A percentile compares a stretch with the other conserved stretches of the same genome.
Conservation (phyloP, 441 rosid genomes). For the Theobroma grandiflorum region DNA sequence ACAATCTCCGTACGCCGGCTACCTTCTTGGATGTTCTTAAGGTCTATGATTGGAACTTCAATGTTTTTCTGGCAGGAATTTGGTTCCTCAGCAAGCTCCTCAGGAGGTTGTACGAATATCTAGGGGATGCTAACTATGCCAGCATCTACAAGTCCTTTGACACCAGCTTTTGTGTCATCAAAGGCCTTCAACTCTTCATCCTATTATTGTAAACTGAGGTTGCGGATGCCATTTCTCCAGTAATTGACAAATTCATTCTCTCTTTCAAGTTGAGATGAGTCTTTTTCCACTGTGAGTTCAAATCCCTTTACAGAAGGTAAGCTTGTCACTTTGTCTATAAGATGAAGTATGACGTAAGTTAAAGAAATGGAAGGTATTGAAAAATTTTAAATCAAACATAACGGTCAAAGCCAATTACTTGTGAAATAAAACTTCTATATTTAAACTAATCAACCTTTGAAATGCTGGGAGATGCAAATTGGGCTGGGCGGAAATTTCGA, state of each 20-base stretch:
- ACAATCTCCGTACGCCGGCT: conserved; percentile 8
- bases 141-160: conserved; percentile 52
- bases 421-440: too few relatives aligned
- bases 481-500: too few relatives aligned
- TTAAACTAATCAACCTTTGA: too few relatives aligned
- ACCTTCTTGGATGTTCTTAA: conserved; percentile 12
- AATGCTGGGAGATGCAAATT: too few relatives aligned
- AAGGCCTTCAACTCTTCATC: conserved; percentile 45
- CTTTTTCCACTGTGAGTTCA: too few relatives aligned
- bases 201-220: conserved; percentile 21
- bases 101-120: conserved; percentile 37
- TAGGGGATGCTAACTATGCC: conserved; percentile 44
- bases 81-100: conserved; percentile 6
- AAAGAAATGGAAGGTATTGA: too few relatives aligned
- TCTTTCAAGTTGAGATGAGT: too few relatives aligned
- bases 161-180: conserved; percentile 47
- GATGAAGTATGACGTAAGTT: too few relatives aligned
- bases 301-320: too few relatives aligned
- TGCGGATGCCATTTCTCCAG: neutral
- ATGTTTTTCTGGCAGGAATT: neutral
- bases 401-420: too few relatives aligned
- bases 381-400: too few relatives aligned
- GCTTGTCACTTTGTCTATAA: too few relatives aligned
- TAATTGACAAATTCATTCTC: neutral
- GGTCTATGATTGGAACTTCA: conserved; percentile 37